Base-by-base conservation (phyloP, 495 filamentous ascomycete species). In the Penicillium roqueforti region DNA sequence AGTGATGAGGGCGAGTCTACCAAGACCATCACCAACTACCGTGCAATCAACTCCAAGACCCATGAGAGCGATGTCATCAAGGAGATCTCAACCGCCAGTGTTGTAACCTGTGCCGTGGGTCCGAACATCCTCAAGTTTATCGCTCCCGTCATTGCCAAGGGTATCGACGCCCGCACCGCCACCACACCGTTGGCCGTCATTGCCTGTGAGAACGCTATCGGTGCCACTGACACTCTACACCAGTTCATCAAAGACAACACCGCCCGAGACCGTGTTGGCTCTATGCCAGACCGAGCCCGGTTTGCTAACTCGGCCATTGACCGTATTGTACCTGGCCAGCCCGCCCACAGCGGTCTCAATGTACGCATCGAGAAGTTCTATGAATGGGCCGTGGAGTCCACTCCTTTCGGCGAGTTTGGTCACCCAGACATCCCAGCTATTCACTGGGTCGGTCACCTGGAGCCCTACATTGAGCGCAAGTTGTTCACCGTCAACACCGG, bases 401-500 rank as follows among this genome's bases (percentile, higher is more conserved):
- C 81, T 3, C 92, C 91, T 0, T 97, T 96, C 74, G 74, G 81
- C 50, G 75, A 80, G 37, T 67, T 72, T 31, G 76, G 76, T 32
- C 82, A 82, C 53, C 90, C 89, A 2, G 72, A 84, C 32, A 89
- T 98, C 68, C 71, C 91, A 49, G 93, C 92, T 45, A 85, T 98
- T 67, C 84, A 92, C 68, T 95, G 88, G 83, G 95, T 97, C 41
- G 84, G 89, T 58, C 82, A 97, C 77, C 81, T 98, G 22, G 79
- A 83, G 65, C 93, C 93, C 47, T 98, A 91, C 79, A 97, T 97
- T 65, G 92, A 98, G 83, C 92, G 93, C 72, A 98, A 98, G 78
- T 85, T 98, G 55, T 98, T 89, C 80, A 98, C 93, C 16, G 93
- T 98, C 79, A 98, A 98, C 82, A 97, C 93, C 22, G 86, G 90